Evolutionary conservation across 352 stramenopile genomes (phyloP).

Genomic region (Elongisporangium anandrum): DNA sequence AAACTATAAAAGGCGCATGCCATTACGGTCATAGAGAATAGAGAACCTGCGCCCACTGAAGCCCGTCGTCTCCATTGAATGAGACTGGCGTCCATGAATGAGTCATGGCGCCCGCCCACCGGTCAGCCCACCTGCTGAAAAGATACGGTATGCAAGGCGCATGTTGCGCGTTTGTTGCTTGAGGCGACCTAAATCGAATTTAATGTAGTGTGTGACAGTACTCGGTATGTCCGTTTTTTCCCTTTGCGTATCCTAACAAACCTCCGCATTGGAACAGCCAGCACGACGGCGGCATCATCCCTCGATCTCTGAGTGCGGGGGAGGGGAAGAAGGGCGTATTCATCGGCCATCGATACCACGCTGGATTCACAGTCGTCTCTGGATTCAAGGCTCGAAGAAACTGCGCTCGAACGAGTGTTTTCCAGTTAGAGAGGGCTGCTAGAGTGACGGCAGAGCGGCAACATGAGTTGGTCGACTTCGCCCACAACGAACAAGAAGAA

Average conservation of each 20-base stretch:
- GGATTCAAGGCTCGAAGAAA: not conserved
- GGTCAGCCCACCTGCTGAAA: not conserved
- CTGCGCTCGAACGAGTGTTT: not conserved
- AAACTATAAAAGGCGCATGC: not conserved
- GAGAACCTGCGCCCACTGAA: constrained; percentile 1
- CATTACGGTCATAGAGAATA: constrained; percentile 3
- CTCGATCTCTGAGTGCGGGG: not conserved
- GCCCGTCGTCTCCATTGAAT: not conserved
- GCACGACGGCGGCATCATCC: not conserved
- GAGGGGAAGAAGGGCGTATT: not conserved
- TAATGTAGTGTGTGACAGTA: not conserved
- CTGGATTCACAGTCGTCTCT: not conserved
- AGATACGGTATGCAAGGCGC: not conserved
- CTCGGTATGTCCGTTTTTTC: not conserved
- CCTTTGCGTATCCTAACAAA: not conserved
- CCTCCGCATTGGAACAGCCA: not conserved
- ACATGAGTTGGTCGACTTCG: not conserved
- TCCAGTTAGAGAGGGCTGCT: not conserved
- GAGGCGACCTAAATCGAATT: not conserved
- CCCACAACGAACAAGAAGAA: not conserved
- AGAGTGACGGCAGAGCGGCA: not conserved
- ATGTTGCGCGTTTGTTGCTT: not conserved
- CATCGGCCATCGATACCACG: not conserved
- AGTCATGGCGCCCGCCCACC: not conserved
- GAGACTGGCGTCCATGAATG: not conserved